Conservation (phyloP, 2,329 filamentous ascomycete species). For the Xylaria arbuscula region DNA sequence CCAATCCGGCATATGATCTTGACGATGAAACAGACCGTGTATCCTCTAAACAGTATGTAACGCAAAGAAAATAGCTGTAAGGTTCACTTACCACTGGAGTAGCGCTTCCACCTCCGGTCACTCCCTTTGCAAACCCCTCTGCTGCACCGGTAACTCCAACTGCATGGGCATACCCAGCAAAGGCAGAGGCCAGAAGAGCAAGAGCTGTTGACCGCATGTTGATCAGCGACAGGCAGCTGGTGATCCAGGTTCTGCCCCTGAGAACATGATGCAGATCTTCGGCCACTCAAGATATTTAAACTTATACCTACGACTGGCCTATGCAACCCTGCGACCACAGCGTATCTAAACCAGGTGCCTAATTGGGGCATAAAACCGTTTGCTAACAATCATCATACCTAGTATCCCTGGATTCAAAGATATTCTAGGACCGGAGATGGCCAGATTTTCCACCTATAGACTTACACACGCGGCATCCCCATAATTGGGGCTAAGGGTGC, state of each 20-base stretch:
- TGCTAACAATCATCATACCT: neutral
- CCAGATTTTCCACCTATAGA: constrained; percentile 32
- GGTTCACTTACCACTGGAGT: constrained; percentile 52
- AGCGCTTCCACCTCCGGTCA: constrained; percentile 69
- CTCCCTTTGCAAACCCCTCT: constrained; percentile 60
- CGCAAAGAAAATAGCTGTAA: no score
- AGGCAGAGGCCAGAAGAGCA: constrained; percentile 22
- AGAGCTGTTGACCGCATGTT: constrained; percentile 22
- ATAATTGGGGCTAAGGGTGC: neutral
- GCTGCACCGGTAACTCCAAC: constrained; percentile 54
- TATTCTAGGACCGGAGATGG: neutral
- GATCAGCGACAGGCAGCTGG: neutral
- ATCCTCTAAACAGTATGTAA: no score
- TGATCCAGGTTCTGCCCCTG: neutral
- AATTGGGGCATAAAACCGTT: neutral
- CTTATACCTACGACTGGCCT: neutral
- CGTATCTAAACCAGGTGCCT: neutral
- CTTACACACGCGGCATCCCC: neutral
- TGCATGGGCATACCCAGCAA: constrained; percentile 36
- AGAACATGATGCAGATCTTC: neutral
- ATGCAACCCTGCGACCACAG: neutral
- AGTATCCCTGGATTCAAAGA: neutral
- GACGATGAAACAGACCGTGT: neutral
- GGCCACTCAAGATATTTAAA: constrained; percentile 26
- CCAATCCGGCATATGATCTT: neutral